These are phyloP conservation scores for Pholiota adiposa DNA, from an alignment of 1,284 basidiomycete genomes.

Conservation along the genomic window DNA sequence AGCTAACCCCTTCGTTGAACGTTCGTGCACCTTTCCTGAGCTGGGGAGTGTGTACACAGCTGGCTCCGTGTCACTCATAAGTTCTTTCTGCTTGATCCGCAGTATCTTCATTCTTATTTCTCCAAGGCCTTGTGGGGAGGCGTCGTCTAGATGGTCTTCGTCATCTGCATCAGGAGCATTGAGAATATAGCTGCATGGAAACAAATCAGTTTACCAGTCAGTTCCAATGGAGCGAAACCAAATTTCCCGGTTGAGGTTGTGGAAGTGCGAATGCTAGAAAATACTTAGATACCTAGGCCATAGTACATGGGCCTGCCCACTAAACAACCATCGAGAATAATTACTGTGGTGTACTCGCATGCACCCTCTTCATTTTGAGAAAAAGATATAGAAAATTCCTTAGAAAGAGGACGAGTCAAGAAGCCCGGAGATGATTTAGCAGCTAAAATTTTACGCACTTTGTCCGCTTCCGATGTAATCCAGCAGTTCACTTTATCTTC, in stretches of 20 bases:
- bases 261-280: background rate
- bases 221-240: background rate
- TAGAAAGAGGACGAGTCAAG: no score
- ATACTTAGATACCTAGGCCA: no score
- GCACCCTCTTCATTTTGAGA: background rate
- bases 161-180: background rate
- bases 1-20: constrained; percentile 10
- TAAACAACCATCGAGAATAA: constrained; percentile 6
- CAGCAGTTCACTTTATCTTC: background rate
- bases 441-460: constrained; percentile 3
- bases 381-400: background rate
- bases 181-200: background rate
- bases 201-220: constrained; percentile 7
- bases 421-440: no score
- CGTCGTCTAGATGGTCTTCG: background rate
- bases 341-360: background rate
- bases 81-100: background rate
- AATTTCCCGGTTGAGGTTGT: background rate
- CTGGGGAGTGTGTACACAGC: no score
- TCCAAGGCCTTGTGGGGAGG: background rate
- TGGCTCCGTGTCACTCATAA: no score
- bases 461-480: background rate
- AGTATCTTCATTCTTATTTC: background rate
- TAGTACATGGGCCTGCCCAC: background rate
- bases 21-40: constrained; percentile 12